Evolutionary conservation across 768 basidiomycete genomes (phyloP).

Genomic region (Mycena venus): DNA sequence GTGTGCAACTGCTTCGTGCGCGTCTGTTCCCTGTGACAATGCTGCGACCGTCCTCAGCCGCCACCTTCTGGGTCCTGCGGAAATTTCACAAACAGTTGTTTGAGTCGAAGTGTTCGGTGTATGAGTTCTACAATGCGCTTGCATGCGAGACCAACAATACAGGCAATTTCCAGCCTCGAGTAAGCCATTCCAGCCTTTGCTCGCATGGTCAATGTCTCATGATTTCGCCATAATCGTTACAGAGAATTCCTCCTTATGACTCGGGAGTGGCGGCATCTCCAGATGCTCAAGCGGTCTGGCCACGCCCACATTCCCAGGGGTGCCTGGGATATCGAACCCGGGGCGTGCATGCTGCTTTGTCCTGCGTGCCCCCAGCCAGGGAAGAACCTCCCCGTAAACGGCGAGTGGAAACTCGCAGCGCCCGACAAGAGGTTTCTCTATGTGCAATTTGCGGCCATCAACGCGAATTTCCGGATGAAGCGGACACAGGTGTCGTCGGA

Average conservation of each 20-base stretch:
- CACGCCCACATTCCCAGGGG: conserved; percentile 15
- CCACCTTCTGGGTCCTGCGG: conserved; percentile 45
- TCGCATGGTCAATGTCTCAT: background rate
- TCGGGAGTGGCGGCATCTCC: conserved; percentile 26
- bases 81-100: conserved; percentile 49
- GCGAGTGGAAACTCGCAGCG: conserved; percentile 35
- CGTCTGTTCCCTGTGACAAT: conserved; percentile 47
- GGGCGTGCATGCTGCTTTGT: conserved; percentile 31
- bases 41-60: conserved; percentile 41
- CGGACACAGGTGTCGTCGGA: conserved; percentile 41
- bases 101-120: conserved; percentile 47
- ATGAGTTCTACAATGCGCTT: conserved; percentile 47
- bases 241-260: conserved; percentile 21
- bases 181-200: conserved; percentile 10
- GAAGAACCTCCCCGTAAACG: conserved; percentile 35
- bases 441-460: conserved; percentile 38
- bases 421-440: conserved; percentile 36
- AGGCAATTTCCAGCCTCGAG: conserved; percentile 28
- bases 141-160: conserved; percentile 46
- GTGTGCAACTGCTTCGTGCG: conserved; percentile 49
- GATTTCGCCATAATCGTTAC: conserved; percentile 31
- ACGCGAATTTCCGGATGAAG: conserved; percentile 37
- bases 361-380: conserved; percentile 43
- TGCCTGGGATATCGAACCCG: background rate
- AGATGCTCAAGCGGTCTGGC: conserved; percentile 27